A percentile compares a stretch with the other conserved stretches of the same genome.
These are phyloP conservation scores for Nepenthes mirabilis DNA, from an alignment of 148 eudicot species.

Conservation along the genomic window DNA sequence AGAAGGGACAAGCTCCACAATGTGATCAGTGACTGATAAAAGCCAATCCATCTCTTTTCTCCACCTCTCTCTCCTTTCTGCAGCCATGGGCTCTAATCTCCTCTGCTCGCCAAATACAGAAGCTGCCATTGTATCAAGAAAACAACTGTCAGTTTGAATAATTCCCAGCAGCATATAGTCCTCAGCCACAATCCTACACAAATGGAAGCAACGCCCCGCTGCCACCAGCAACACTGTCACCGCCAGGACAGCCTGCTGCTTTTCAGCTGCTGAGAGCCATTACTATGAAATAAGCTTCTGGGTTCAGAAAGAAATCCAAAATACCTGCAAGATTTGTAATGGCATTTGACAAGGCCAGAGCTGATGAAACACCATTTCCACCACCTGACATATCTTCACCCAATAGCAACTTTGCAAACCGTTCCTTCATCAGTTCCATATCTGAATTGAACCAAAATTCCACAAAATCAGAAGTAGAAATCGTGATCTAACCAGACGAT, in stretches of 20 bases:
- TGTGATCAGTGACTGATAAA: slow-evolving; percentile 77
- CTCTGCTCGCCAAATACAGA: slow-evolving; percentile 68
- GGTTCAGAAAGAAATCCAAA: not conserved
- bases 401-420: slow-evolving; percentile 20
- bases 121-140: slow-evolving; percentile 28
- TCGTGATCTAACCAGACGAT: not conserved
- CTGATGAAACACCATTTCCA: slow-evolving; percentile 23
- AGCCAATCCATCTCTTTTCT: slow-evolving; percentile 70
- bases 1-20: slow-evolving; percentile 76
- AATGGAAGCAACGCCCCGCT: no score
- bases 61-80: slow-evolving; percentile 71
- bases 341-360: slow-evolving; percentile 24
- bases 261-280: no score
- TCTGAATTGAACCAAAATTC: slow-evolving; percentile 6
- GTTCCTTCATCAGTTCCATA: slow-evolving; percentile 18
- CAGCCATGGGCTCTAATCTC: slow-evolving; percentile 63
- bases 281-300: not conserved
- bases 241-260: no score
- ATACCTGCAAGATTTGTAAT: slow-evolving; percentile 21
- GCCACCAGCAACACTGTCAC: no score
- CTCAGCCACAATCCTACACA: no score
- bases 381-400: slow-evolving; percentile 30
- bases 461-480: not conserved
- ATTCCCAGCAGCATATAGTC: no score
- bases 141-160: not conserved